Evolutionary conservation across 495 filamentous ascomycete genomes (phyloP), one percentile per base, ranked within the genome.

Genomic region (Mytilinidion resinicola): DNA sequence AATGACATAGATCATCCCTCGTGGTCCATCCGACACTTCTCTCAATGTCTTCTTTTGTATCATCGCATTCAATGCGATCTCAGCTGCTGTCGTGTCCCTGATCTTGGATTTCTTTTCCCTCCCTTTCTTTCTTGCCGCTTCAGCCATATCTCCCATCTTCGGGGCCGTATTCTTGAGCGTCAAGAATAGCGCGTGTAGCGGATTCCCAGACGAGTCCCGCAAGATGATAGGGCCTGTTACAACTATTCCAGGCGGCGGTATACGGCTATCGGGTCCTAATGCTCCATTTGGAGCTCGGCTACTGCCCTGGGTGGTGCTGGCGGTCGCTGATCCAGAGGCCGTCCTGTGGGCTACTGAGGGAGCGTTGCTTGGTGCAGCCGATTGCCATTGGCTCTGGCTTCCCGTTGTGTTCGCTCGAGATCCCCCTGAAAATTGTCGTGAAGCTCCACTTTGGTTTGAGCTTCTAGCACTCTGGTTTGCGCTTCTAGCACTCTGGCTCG

Each of bases 1-100:
- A 15, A 59, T n/a, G 3, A 53, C 9, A 47, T 59, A 59, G 15
- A 53, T 41, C 25, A 15, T 20, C 3, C 50, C 36, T n/a, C 56
- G 11, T 19, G 37, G 39, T 2, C 56, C 49, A 15, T 42, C 38
- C 4, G 36, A 53, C 14, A 53, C 25, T 41, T 52, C 34, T 25
- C 14, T 53, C 38, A 53, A 3, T 14, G 10, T 46, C 44, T 37
- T 39, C n/a, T 14, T 53, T 36, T 35, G 25, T 19, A 43, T 19
- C 21, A 38, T 38, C 8, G 36, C 50, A 35, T 35, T 15, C 36
- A 41, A 20, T 5, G 37, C 20, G 9, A 37, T 53, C 46, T 20
- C 15, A n/a, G 14, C 33, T 1, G 33, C 50, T 15, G 33, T 25
- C 25, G 17, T 43, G 14, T 37, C 25, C 9, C 19, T 15, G 10